Base-by-base conservation (phyloP, 2,329 filamentous ascomycete species). In the Aureobasidium sp. region DNA sequence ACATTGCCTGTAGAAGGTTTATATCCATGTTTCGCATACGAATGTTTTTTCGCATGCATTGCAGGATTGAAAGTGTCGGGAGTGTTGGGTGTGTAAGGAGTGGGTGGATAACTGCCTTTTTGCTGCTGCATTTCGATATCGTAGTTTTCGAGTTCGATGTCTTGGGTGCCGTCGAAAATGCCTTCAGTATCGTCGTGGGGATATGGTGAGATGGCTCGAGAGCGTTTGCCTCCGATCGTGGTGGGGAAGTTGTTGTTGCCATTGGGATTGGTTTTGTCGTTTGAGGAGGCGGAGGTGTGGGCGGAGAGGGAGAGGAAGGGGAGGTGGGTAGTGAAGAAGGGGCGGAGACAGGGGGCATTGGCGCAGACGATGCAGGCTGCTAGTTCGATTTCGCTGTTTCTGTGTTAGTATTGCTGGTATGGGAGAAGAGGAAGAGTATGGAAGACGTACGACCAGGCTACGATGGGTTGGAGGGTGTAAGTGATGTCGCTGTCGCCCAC, bases 111-210 rank as follows among this genome's bases (percentile, higher is more conserved):
- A 21, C 21, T 21, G 21, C 21, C 21, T 21, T 21, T 21, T 21
- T 21, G 21, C 21, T 21, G 21, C 21, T 21, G 21, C 21, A 39
- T 16, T 2, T 57, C 53, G 3, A 54, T 5, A 42, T 57, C 39
- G 30, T 57, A 57, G 32, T 44, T 45, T 13, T 44, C 53, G 29
- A 57, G 29, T 16, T 57, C 39, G 13, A 57, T 21, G 15, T 57
- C 53, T 57, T 57, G 53, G n/a, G 53, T 57, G 53, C 53, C 53
- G 53, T 57, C 53, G 30, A 57, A 57, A 11, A 57, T 57, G 16
- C 27, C 53, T 3, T 29, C 36, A 3, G n/a, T 54, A 5, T 54
- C 50, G 27, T 48, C 45, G 45, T 48, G 32, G 42, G 52, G 39
- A 11, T 44, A 44, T 1, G 53, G 53, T 2, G 37, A 45, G 13